Base-by-base conservation (phyloP, 2,329 filamentous ascomycete species). In the Scorias spongiosa region DNA sequence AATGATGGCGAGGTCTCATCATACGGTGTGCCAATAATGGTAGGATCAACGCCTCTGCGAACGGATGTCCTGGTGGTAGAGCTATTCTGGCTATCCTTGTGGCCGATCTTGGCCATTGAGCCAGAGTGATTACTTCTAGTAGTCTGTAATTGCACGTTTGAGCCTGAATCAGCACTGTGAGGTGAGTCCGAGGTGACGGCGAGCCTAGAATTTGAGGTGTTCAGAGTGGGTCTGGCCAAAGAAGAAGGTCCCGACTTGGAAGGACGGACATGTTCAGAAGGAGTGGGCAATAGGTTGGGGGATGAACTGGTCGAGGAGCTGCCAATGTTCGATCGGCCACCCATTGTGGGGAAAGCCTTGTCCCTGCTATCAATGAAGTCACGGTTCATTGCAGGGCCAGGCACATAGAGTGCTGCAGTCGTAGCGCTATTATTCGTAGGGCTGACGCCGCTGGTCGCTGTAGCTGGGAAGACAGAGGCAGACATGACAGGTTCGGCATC, bases 311-410 rank as follows among this genome's bases (percentile, higher is more conserved):
- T 47, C 39, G 32, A 45, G 29, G 29, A 45, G 11, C 42, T 43
- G 28, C 51, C 11, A 12, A 45, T 12, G 46, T 43, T 10, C 42
- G 47, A 26, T 48, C 51, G 45, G 58, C 59, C 8, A 15, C 9
- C 15, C 32, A 36, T 36, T 12, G 32, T 36, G 15, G 32, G 32
- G 15, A 12, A 36, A 15, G 57, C 52, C 47, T 53, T 55, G 43
- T 59, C 56, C 41, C 57, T 48, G 42, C 53, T 56, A 45, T 59
- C 57, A 44, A 60, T 53, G 51, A 57, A 58, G 15, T 46, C 48
- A 10, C 56, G 47, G 39, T 44, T 52, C 55, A 59, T 58, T 10
- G 51, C 44, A 6, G 54, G 51, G 29, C 48, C 45, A 29, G 44
- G 51, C n/a, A 47, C 41, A 6, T 39, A 6, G 40, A 32, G 4